Evolutionary conservation across 768 basidiomycete species (phyloP).

Genomic region (Hemileccinum impolitum): DNA sequence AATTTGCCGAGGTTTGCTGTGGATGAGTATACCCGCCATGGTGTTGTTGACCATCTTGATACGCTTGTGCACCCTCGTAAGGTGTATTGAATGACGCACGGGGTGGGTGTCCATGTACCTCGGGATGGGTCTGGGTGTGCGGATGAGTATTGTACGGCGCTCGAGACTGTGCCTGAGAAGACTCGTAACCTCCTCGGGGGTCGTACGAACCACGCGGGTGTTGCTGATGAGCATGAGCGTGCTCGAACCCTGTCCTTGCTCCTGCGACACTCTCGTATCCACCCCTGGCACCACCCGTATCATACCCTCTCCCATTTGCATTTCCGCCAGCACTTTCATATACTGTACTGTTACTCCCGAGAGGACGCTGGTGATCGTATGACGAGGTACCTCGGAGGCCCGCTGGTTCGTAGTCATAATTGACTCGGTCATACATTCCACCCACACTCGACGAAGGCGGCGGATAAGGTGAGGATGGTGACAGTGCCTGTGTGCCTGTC

Average conservation of each 20-base stretch:
- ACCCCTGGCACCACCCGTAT: slow-evolving; percentile 10
- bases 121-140: slow-evolving; percentile 16
- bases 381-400: slow-evolving; percentile 14
- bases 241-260: slow-evolving; percentile 21
- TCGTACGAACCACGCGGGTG: slow-evolving; percentile 27
- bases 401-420: slow-evolving; percentile 19
- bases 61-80: slow-evolving; percentile 28
- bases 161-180: slow-evolving; percentile 22
- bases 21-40: slow-evolving; percentile 20
- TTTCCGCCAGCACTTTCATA: slow-evolving; percentile 15
- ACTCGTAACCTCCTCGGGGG: slow-evolving; percentile 22
- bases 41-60: slow-evolving; percentile 26
- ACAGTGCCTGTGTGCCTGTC: slow-evolving; percentile 11
- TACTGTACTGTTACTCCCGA: slow-evolving; percentile 5
- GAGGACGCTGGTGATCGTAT: slow-evolving; percentile 22
- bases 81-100: slow-evolving; percentile 19
- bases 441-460: slow-evolving; percentile 14
- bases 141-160: slow-evolving; percentile 15
- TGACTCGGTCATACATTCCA: slow-evolving; percentile 21
- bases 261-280: slow-evolving; percentile 20
- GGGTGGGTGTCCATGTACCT: slow-evolving; percentile 17
- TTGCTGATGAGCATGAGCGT: slow-evolving; percentile 26
- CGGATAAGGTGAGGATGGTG: slow-evolving; percentile 15
- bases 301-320: slow-evolving; percentile 22
- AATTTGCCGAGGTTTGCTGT: slow-evolving; percentile 18